Evolutionary conservation across 169 alveolate species (phyloP).

Genomic region (Eimeria tenella): DNA sequence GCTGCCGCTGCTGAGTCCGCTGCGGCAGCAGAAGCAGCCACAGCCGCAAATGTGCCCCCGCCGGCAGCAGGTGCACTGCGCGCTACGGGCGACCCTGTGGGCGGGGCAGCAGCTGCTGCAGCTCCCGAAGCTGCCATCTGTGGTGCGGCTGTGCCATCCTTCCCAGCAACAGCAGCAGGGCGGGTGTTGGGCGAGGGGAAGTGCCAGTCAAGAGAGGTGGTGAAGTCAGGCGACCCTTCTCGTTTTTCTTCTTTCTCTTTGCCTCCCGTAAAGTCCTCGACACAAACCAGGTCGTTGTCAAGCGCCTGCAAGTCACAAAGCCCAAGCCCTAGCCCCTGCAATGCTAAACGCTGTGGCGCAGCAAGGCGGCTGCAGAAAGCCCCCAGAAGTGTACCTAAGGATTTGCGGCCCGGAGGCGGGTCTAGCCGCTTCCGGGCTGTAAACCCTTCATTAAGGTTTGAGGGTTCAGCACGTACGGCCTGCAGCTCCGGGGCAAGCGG

Average conservation of each 20-base stretch:
- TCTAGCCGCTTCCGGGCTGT: no score
- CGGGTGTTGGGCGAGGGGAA: constrained; percentile 2
- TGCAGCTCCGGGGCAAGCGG: constrained; percentile 84
- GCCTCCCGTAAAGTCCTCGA: constrained; percentile 62
- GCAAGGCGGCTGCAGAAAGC: background rate
- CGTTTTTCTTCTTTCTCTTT: constrained; percentile 24
- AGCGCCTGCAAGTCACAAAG: constrained; percentile 64
- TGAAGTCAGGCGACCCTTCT: background rate
- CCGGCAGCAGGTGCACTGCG: constrained; percentile 49
- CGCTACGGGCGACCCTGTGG: constrained; percentile 7
- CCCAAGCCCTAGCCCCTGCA: background rate
- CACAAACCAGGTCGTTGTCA: constrained; percentile 73
- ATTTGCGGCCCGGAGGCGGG: no score
- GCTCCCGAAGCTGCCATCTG: background rate
- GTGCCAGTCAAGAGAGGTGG: background rate
- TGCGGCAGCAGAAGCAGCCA: constrained; percentile 53
- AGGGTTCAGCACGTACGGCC: constrained; percentile 72
- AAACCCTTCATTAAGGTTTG: no score
- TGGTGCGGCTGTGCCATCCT: background rate
- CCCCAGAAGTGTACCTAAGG: background rate
- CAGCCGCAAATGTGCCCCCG: constrained; percentile 46
- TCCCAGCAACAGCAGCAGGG: constrained; percentile 18
- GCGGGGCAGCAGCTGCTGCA: background rate
- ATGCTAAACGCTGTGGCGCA: background rate
- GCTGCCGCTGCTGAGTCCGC: constrained; percentile 8